A percentile compares a stretch with the other conserved stretches of the same genome.
Evolutionary conservation across 83 land plant genomes (phyloP).

Genomic region (Picea abies): DNA sequence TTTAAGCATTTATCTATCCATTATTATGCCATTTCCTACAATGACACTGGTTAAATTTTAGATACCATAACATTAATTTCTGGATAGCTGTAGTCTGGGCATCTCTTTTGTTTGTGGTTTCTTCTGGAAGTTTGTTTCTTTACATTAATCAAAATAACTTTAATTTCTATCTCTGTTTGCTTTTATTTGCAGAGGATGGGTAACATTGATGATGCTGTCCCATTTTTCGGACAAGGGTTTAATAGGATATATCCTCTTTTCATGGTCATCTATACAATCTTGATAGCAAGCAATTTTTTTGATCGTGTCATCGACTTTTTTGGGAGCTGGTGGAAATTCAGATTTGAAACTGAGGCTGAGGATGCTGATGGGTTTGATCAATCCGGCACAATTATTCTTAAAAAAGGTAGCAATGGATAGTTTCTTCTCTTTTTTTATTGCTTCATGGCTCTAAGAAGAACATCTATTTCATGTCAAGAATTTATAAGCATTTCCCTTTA

Average conservation of each 20-base stretch:
- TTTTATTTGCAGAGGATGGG: constrained; percentile 88
- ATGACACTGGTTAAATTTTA: no score
- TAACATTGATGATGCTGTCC: constrained; percentile 81
- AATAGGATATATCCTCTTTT: constrained; percentile 92
- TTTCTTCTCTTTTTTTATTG: background rate
- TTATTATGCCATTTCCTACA: no score
- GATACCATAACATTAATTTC: no score
- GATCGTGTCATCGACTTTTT: constrained; percentile 70
- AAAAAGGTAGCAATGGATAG: constrained; percentile 63
- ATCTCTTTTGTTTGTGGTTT: no score
- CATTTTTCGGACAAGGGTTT: constrained; percentile 71
- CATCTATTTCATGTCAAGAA: background rate
- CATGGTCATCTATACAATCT: constrained; percentile 93
- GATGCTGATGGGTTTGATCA: constrained; percentile 95
- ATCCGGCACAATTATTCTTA: constrained; percentile 91
- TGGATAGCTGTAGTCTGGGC: no score
- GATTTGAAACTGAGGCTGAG: constrained; percentile 75
- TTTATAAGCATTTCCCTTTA: background rate
- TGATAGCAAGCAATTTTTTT: constrained; percentile 96
- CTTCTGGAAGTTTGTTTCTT: background rate
- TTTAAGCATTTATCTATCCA: no score
- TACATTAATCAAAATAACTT: background rate
- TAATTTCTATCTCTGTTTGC: background rate
- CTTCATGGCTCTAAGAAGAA: no score
- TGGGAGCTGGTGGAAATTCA: constrained; percentile 91